Evolutionary conservation across 2,329 filamentous ascomycete genomes (phyloP).

Genomic region (Fusarium armeniacum): DNA sequence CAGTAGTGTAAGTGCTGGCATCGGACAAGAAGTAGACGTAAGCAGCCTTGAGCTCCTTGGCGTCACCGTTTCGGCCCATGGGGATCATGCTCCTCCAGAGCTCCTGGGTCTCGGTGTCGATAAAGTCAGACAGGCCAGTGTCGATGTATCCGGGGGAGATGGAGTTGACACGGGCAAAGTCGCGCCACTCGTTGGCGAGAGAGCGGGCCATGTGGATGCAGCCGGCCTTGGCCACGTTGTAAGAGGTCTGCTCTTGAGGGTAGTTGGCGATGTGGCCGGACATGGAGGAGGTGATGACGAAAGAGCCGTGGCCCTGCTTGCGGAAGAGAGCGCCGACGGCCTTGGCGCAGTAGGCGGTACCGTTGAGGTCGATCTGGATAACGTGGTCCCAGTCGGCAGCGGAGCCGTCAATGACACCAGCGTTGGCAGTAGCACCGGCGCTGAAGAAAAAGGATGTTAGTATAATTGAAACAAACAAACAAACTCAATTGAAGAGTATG

Average conservation of each 20-base stretch:
- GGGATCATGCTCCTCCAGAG: conserved; percentile 83
- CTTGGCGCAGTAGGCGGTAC: conserved; percentile 76
- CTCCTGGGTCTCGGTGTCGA: conserved; percentile 75
- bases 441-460: conserved; percentile 29
- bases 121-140: conserved; percentile 76
- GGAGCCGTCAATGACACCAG: conserved; percentile 75
- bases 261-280: conserved; percentile 78
- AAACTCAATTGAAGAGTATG: background rate
- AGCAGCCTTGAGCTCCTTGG: conserved; percentile 81
- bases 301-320: conserved; percentile 72
- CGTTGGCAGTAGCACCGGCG: conserved; percentile 77
- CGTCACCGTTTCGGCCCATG: conserved; percentile 76
- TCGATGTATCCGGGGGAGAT: conserved; percentile 78
- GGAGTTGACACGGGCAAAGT: conserved; percentile 75
- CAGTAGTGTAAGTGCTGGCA: conserved; percentile 81
- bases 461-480: background rate
- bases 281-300: conserved; percentile 79
- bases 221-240: conserved; percentile 75
- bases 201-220: conserved; percentile 62
- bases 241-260: conserved; percentile 76
- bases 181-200: conserved; percentile 76
- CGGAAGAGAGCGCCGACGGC: conserved; percentile 75
- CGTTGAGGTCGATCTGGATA: conserved; percentile 74
- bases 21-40: conserved; percentile 83
- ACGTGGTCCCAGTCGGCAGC: conserved; percentile 76